These are phyloP conservation scores for Blastocrithidia nonstop DNA, from an alignment of 208 protist species.

Conservation along the genomic window DNA sequence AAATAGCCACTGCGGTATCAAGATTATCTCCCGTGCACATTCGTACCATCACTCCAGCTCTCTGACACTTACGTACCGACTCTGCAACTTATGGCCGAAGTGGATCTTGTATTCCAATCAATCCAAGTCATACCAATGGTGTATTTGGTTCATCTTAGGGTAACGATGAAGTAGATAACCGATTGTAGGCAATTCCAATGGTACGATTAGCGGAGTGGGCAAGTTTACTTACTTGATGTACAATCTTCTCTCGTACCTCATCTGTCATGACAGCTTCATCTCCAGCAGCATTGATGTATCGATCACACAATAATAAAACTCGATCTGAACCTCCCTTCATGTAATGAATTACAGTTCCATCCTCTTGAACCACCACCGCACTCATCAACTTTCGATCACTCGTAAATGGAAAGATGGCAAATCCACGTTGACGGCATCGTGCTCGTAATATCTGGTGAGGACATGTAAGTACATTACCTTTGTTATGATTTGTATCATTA, in stretches of 20 bases:
- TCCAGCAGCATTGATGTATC: constrained; percentile 36
- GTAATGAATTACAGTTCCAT: constrained; percentile 39
- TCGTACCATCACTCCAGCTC: constrained; percentile 88
- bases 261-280: constrained; percentile 21
- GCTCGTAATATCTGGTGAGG: too few species aligned
- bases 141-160: constrained; percentile 42
- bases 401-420: constrained; percentile 69
- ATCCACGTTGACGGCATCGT: too few species aligned
- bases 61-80: constrained; percentile 83
- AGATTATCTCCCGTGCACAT: constrained; percentile 95
- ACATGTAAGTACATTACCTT: too few species aligned
- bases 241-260: constrained; percentile 19
- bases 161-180: constrained; percentile 8
- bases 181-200: constrained; percentile 64
- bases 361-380: constrained; percentile 22
- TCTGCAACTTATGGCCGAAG: constrained; percentile 86
- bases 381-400: constrained; percentile 84
- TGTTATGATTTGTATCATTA: too few species aligned
- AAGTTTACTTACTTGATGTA: constrained; percentile 19
- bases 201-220: constrained; percentile 63
- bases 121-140: constrained; percentile 83
- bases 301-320: constrained; percentile 60
- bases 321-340: constrained; percentile 89
- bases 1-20: constrained; percentile 87
- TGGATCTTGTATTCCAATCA: constrained; percentile 92